Base-by-base conservation (phyloP, 352 stramenopile species). In the Phytophthora aleatoria region DNA sequence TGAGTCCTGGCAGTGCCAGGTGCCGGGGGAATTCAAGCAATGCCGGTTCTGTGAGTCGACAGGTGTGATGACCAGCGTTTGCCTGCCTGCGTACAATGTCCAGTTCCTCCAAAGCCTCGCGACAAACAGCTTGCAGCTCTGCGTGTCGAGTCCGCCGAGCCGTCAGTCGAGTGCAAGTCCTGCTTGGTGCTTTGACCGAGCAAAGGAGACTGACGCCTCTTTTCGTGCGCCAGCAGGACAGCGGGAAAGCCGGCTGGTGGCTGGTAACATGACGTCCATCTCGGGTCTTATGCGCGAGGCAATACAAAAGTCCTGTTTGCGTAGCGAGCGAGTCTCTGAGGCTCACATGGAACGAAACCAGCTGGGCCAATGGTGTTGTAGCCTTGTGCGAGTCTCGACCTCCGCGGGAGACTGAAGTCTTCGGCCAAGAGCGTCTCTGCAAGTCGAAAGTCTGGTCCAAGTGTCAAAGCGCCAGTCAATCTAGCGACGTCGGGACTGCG, bases 181-280 rank as follows among this genome's bases (percentile, higher is more conserved):
- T 28, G 27, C 55, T 47, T 61, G 43, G 30, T 47, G 33, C 31
- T 57, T 27, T 48, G 56, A 45, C 13, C 31, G 49, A 56, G 58
- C 50, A 69, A 73, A 28, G 50, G 60, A 63, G 54, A 69, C 52
- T 66, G 61, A 41, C 47, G 52, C 11, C 62, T 72, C 62, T 68
- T 69, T 71, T 64, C 62, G 31, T 57, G 54, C 45, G 7, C 55
- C 49, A 26, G 24, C 5, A 45, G 20, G 47, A 61, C 11, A 49
- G 38, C 52, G 30, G 50, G 50, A 67, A 67, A 64, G 57, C 57
- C 67, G 59, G 62, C 67, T 71, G 57, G 52, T 71, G 52, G 47
- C 57, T 75, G 57, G 42, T 61, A 64, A 55, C 61, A 61, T 64
- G 61, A 73, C 55, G 43, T 51, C 47, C 44, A 24, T 50, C 52